phyloP scores from a whole-genome alignment of 1,284 basidiomycete species.

The Boletus holoroseus region DNA sequence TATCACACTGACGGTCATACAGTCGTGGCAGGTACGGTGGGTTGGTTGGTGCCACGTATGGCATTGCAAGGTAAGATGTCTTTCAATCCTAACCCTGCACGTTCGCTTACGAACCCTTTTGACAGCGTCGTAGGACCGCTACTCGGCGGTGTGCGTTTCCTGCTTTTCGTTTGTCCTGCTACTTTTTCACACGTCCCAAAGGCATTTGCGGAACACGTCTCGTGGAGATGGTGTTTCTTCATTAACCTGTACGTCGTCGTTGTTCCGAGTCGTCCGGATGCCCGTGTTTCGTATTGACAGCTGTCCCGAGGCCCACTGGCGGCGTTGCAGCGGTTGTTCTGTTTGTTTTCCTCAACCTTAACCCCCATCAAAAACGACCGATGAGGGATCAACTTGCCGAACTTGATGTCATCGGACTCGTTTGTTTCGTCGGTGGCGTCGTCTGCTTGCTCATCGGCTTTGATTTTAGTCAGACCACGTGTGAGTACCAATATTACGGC shows the following conservation, averaged over 20 bases:
- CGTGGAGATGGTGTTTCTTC: conserved; percentile 78
- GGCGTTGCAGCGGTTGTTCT: conserved; percentile 65
- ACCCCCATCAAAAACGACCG: conserved; percentile 59
- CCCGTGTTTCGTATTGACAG: conserved; percentile 1
- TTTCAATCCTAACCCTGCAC: conserved; percentile 1
- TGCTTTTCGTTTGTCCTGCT: background rate
- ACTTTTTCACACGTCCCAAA: conserved; percentile 44
- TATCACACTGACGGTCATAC: conserved; percentile 2
- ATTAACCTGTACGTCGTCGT: conserved; percentile 61
- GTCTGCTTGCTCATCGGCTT: conserved; percentile 81
- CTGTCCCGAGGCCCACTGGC: conserved; percentile 62
- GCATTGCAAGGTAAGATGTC: conserved; percentile 39
- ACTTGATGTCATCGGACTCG: conserved; percentile 75
- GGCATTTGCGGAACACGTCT: conserved; percentile 65
- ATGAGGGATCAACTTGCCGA: conserved; percentile 55
- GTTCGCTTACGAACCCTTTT: conserved; percentile 2
- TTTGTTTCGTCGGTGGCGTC: conserved; percentile 67
- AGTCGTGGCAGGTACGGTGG: conserved; percentile 76
- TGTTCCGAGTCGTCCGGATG: background rate
- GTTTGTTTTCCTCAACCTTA: conserved; percentile 81
- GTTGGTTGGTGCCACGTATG: conserved; percentile 74
- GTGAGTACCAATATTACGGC: conserved; percentile 36
- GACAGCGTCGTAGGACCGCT: conserved; percentile 68
- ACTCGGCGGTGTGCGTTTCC: conserved; percentile 55
- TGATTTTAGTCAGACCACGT: conserved; percentile 64